Percentiles rank a stretch among this genome's conserved stretches.
Evolutionary conservation across 1,139 yeast genomes (phyloP).

Genomic region (Chernovozyma aurita): DNA sequence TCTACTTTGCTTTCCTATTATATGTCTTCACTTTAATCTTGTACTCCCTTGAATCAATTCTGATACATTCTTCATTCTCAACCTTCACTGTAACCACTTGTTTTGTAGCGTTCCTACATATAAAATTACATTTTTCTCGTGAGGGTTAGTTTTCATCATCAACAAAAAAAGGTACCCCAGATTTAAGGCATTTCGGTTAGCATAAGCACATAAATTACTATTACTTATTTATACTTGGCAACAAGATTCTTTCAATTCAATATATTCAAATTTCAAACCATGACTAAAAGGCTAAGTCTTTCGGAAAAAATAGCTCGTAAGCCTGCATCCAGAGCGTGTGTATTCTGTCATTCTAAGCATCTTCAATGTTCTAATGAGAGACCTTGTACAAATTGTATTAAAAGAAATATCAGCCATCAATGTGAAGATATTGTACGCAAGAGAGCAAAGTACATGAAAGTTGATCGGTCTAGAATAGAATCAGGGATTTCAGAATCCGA

Average conservation of each 20-base stretch:
- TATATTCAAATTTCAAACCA: slow-evolving; percentile 13
- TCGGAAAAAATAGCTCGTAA: slow-evolving; percentile 51
- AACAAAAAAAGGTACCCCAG: slow-evolving; percentile 5
- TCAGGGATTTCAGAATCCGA: slow-evolving; percentile 2
- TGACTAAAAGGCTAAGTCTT: slow-evolving; percentile 59
- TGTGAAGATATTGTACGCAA: slow-evolving; percentile 63
- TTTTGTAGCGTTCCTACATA: slow-evolving; percentile 1
- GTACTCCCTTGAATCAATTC: too few species aligned
- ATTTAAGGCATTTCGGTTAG: slow-evolving; percentile 2
- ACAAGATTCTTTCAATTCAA: not conserved
- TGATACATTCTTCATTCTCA: too few species aligned
- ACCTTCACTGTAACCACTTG: too few species aligned
- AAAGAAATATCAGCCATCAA: slow-evolving; percentile 48
- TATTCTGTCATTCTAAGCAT: slow-evolving; percentile 67
- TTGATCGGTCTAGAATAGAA: not conserved
- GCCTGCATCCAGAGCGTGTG: slow-evolving; percentile 67
- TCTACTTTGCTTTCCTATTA: too few species aligned
- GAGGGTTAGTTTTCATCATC: not conserved
- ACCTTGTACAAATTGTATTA: slow-evolving; percentile 68
- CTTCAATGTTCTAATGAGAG: slow-evolving; percentile 58
- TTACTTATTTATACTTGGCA: not conserved
- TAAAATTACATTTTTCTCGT: not conserved
- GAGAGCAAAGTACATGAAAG: slow-evolving; percentile 40
- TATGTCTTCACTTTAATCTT: too few species aligned
- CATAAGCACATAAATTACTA: too few species aligned